Conservation (phyloP, 768 basidiomycete species). For the Calocybe cyanea region DNA sequence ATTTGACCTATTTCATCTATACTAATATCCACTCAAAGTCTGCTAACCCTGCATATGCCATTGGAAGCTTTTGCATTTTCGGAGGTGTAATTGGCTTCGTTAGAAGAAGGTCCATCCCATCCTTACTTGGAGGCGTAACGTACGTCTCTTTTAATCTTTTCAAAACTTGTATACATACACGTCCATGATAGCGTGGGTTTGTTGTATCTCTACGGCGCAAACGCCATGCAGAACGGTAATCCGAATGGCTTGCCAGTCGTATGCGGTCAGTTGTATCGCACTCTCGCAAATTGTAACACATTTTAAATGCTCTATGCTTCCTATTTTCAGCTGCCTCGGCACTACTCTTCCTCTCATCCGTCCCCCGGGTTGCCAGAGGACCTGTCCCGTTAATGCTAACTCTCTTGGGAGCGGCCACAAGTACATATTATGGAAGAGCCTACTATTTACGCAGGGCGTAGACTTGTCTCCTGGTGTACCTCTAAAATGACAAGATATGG, state of each 20-base stretch:
- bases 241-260: slow-evolving; percentile 76
- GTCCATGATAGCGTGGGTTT: slow-evolving; percentile 57
- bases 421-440: slow-evolving; percentile 65
- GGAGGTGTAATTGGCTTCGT: slow-evolving; percentile 75
- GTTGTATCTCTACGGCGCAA: slow-evolving; percentile 77
- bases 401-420: slow-evolving; percentile 55
- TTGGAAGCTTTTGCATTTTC: slow-evolving; percentile 72
- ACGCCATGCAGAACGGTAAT: slow-evolving; percentile 69
- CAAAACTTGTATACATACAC: neutral
- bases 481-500: no score
- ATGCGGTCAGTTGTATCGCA: slow-evolving; percentile 47
- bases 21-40: slow-evolving; percentile 54
- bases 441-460: slow-evolving; percentile 38
- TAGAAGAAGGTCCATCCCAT: slow-evolving; percentile 74
- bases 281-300: slow-evolving; percentile 2
- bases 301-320: no score
- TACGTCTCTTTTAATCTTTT: slow-evolving; percentile 26
- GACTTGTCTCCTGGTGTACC: neutral
- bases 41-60: slow-evolving; percentile 75
- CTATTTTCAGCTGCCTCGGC: slow-evolving; percentile 65
- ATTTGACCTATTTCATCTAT: no score
- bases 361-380: slow-evolving; percentile 69
- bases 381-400: slow-evolving; percentile 68
- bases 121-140: slow-evolving; percentile 79
- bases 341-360: slow-evolving; percentile 67